Evolutionary conservation across 805 yeast genomes (phyloP), one percentile per base, ranked within the genome.

Genomic region (Wickerhamomyces chambardii): DNA sequence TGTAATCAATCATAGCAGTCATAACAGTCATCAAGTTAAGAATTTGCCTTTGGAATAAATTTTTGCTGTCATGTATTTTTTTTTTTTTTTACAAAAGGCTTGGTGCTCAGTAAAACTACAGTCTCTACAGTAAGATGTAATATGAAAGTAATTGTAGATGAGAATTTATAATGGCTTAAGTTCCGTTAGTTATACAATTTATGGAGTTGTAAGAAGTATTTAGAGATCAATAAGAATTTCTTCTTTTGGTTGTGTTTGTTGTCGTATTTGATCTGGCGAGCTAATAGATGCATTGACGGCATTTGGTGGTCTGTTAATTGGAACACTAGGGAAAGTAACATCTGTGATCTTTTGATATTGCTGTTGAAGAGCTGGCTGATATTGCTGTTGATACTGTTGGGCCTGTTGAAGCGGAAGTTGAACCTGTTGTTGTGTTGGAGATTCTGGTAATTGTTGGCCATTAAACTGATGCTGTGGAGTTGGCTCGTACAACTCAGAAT

Each of bases 251-350:
- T 2, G 31, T 15, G 44, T 37, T 14, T 35, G 36, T 15, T 38
- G 29, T 16, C 19, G 32, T 24, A 32, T 27, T 30, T 31, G 21
- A 22, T 30, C 36, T 10, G 36, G 25, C 10, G 34, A 26, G 17
- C 36, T 5, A 37, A 26, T 22, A 19, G 22, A 10, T 4, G 7
- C 22, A 24, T 6, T 14, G 12, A 11, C 12, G 6, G 12, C 6
- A 11, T 11, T 24, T 35, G 46, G 38, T 22, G 41, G 48, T 31
- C 51, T 61, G 15, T 46, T 48, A 11, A 52, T 40, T 3, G 70
- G 70, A 4, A 64, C 68, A 17, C 62, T 55, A 22, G 70, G 70
- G 40, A 64, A 64, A 34, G 60, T 50, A 38, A 55, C 54, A 32
- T 56, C 56, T 1, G 67, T 63, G 16, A 63, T 55, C 30, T 47